Conservation (phyloP, 371 early-diverging fungal genomes). For the Sporodiniella umbellata region DNA sequence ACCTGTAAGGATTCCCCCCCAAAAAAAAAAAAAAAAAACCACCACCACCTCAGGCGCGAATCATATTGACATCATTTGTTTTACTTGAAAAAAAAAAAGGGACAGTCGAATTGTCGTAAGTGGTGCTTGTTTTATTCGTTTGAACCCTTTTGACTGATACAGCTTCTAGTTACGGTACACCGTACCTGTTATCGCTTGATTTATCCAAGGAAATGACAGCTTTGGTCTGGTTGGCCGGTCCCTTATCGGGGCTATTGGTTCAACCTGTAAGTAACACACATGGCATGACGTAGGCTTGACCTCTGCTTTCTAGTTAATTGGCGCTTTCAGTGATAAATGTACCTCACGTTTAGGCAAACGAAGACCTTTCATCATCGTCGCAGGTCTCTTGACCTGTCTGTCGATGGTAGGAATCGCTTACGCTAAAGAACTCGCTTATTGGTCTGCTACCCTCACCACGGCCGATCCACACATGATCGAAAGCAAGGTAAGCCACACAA, state of each 20-base stretch:
- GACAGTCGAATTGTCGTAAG: conserved; percentile 55
- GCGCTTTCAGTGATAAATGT: conserved; percentile 57
- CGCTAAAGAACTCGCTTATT: conserved; percentile 49
- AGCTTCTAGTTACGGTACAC: conserved; percentile 74
- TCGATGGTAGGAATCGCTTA: conserved; percentile 67
- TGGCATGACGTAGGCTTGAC: not conserved
- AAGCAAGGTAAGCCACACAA: too few species aligned
- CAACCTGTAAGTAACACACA: conserved; percentile 25
- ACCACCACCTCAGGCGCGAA: not conserved
- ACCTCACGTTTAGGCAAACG: conserved; percentile 52
- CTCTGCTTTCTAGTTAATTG: conserved; percentile 45
- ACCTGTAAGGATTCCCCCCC: conserved; percentile 43
- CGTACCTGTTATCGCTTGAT: conserved; percentile 67
- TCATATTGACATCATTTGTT: not conserved
- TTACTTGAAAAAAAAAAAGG: conserved; percentile 30
- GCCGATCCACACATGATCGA: too few species aligned
- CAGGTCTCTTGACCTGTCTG: conserved; percentile 50
- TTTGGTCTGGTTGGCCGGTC: conserved; percentile 80
- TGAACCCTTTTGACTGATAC: conserved; percentile 1
- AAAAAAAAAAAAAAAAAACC: too few species aligned
- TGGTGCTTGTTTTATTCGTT: too few species aligned
- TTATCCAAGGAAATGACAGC: conserved; percentile 63
- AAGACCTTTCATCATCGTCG: conserved; percentile 53
- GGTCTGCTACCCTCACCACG: conserved; percentile 11
- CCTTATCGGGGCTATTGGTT: conserved; percentile 60